Evolutionary conservation across 805 yeast species (phyloP), one percentile per base, ranked within the genome.

Genomic region (Candida sakaeoensis): DNA sequence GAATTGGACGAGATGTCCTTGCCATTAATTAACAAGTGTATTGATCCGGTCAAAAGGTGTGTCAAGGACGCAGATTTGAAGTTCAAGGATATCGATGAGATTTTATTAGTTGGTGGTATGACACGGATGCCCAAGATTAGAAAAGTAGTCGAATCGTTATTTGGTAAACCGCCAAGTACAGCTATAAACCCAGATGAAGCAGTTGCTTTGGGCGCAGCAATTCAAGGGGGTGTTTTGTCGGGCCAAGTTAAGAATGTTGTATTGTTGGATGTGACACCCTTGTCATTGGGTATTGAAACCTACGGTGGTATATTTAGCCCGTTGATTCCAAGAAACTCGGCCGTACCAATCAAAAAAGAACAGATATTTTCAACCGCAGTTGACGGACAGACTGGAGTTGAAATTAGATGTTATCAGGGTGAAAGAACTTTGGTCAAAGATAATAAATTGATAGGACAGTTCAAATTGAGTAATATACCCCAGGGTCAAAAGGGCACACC

Each of bases 111-210:
- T 28, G 95, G 95, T 43, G 95, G 95, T 48, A 85, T 85, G 95
- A 85, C 95, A 3, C 70, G 95, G 61, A 85, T 85, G 95, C 95
- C 95, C 40, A 80, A 79, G 61, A 78, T 85, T 44, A 67, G 88
- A 45, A 71, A 70, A 27, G 68, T 79, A 6, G 91, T 85, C 15
- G 74, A 70, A 46, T 65, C 67, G 8, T 47, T 81, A 12, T 84
- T 85, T 55, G 70, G 74, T 24, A 80, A 75, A 55, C 69, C 73
- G 45, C 90, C 91, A 28, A 82, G 80, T 39, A 79, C 83, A 31
- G 74, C 78, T 14, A 86, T 85, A 9, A 85, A 85, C 57, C 95
- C 95, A n/a, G 95, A 85, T 60, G 95, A 85, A 62, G 90, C 93
- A n/a, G 95, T 85, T 36, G 93, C 95, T 33, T 64, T 85, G 49